Conservation (phyloP, 208 protist species). For the Trichomonas vaginalis region DNA sequence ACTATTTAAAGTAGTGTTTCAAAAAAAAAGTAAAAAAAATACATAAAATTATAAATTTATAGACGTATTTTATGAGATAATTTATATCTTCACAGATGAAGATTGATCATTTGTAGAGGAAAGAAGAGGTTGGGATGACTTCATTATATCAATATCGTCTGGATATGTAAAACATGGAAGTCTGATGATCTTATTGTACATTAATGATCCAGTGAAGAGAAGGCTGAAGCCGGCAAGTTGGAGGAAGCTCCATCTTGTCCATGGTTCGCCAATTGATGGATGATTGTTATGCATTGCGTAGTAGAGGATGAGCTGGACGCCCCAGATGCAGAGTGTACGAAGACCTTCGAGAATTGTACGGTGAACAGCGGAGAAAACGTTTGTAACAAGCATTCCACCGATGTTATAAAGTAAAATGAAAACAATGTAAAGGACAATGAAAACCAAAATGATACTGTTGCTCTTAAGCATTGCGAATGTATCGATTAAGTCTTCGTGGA, state of each 20-base stretch:
- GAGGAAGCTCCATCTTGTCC: neutral
- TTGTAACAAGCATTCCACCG: neutral
- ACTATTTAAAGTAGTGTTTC: too few relatives aligned
- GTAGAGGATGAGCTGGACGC: neutral
- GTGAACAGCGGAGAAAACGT: neutral
- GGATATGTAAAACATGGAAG: neutral
- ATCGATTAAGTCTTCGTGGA: neutral
- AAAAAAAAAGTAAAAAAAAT: too few relatives aligned
- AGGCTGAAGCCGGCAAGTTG: neutral
- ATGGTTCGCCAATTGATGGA: neutral
- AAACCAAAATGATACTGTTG: neutral
- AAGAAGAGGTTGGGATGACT: neutral
- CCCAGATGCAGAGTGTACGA: neutral
- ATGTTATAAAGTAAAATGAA: constrained; percentile 4
- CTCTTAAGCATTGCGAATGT: neutral
- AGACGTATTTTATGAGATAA: neutral
- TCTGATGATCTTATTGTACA: constrained; percentile 3
- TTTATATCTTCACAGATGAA: neutral
- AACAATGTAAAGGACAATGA: neutral
- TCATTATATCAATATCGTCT: neutral
- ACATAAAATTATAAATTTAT: too few relatives aligned
- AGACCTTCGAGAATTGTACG: neutral
- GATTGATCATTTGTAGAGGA: neutral
- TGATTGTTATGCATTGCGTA: neutral
- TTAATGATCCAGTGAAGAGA: neutral